These are phyloP conservation scores for Pneumocystis carinii DNA, from an alignment of 1,139 yeast genomes.

Conservation along the genomic window DNA sequence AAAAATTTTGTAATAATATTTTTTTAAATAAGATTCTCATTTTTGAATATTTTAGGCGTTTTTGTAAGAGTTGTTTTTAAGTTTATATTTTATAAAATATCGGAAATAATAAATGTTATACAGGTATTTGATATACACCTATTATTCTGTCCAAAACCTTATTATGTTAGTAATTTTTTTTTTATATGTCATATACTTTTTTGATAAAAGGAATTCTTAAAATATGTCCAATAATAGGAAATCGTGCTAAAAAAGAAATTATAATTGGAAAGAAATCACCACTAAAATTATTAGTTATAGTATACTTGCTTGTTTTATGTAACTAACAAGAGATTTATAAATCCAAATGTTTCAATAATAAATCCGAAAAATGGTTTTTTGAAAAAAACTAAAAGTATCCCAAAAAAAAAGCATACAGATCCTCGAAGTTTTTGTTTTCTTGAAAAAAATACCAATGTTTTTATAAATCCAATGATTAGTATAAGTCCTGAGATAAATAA, in stretches of 20 bases:
- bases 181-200: conserved; percentile 33
- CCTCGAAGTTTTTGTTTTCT: conserved; percentile 82
- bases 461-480: conserved; percentile 74
- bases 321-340: conserved; percentile 49
- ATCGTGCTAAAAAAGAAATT: conserved; percentile 70
- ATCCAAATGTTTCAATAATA: conserved; percentile 70
- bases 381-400: conserved; percentile 58
- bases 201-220: conserved; percentile 71
- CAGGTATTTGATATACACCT: background rate
- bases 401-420: conserved; percentile 58
- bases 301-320: conserved; percentile 29
- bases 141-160: conserved; percentile 6
- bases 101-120: background rate
- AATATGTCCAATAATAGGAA: conserved; percentile 79
- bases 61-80: background rate
- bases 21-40: background rate
- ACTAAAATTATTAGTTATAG: conserved; percentile 1
- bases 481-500: conserved; percentile 70
- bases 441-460: conserved; percentile 69
- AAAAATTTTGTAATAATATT: background rate
- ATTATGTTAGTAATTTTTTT: conserved; percentile 3
- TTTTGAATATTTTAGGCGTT: background rate
- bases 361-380: conserved; percentile 78
- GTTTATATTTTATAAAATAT: background rate
- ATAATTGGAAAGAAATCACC: conserved; percentile 74